These are phyloP conservation scores for Volvariella surrecta DNA, from an alignment of 1,284 basidiomycete species.

Conservation along the genomic window DNA sequence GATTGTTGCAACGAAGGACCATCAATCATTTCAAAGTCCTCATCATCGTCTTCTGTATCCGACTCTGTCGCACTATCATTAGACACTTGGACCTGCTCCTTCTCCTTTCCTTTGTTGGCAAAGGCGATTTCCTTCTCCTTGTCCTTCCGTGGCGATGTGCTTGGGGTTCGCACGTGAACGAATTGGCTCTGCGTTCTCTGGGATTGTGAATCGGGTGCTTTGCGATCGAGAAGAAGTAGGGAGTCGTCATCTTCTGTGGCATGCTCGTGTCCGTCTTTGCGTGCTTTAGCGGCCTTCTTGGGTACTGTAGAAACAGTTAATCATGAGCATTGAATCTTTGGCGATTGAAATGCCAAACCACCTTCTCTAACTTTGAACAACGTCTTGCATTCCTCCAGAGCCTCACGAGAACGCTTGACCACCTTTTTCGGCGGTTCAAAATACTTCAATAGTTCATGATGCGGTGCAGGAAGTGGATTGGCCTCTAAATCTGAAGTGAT, in stretches of 20 bases:
- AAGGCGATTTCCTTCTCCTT: conserved; percentile 21
- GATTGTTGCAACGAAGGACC: conserved; percentile 9
- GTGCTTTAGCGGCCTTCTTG: conserved; percentile 37
- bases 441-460: conserved; percentile 78
- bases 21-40: background rate
- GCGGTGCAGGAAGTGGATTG: conserved; percentile 76
- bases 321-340: background rate
- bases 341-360: conserved; percentile 12
- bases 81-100: conserved; percentile 24
- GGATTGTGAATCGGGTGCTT: background rate
- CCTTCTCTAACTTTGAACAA: conserved; percentile 73
- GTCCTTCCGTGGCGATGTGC: conserved; percentile 10
- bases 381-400: conserved; percentile 54
- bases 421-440: conserved; percentile 70
- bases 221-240: conserved; percentile 8
- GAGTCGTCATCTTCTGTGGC: conserved; percentile 11
- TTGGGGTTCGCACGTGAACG: background rate
- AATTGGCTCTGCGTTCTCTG: background rate
- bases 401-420: conserved; percentile 45
- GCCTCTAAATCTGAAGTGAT: conserved; percentile 65
- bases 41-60: conserved; percentile 21
- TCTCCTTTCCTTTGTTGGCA: conserved; percentile 16
- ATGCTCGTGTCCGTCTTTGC: conserved; percentile 44
- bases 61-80: conserved; percentile 42
- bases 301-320: conserved; percentile 32